Conservation (phyloP, 192 early-diverging fungal species). For the Mortierella claussenii region DNA sequence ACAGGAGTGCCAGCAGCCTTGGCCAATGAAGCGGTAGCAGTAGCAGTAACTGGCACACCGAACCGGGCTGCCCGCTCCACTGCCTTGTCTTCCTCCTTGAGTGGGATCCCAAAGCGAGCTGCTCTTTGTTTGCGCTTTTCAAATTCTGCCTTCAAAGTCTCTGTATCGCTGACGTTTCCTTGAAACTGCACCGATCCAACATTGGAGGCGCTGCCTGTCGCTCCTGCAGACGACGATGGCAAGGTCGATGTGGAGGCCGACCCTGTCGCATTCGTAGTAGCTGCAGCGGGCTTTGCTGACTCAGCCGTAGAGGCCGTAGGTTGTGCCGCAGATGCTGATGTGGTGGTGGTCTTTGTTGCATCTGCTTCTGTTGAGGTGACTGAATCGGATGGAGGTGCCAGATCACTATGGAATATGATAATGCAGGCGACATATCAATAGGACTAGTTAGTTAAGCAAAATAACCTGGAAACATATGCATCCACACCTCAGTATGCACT, state of each 20-base stretch:
- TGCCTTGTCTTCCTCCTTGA: slow-evolving; percentile 61
- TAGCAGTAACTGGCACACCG: slow-evolving; percentile 49
- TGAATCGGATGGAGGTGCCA: slow-evolving; percentile 35
- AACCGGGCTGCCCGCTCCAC: slow-evolving; percentile 66
- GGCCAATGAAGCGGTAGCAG: slow-evolving; percentile 16
- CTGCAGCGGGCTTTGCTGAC: not conserved
- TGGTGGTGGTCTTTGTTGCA: not conserved
- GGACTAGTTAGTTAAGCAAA: not conserved
- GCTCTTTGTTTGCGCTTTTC: slow-evolving; percentile 60
- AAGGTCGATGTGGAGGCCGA: slow-evolving; percentile 1
- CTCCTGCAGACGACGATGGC: slow-evolving; percentile 4
- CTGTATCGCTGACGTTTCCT: slow-evolving; percentile 9
- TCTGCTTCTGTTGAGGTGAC: not conserved
- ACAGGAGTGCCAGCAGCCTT: slow-evolving; percentile 13
- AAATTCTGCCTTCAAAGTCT: slow-evolving; percentile 48
- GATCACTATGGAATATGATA: slow-evolving; percentile 23
- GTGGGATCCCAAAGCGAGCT: slow-evolving; percentile 58
- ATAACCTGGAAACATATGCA: no score
- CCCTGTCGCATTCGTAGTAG: not conserved
- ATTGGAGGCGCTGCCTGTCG: slow-evolving; percentile 12
- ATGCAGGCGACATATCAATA: not conserved
- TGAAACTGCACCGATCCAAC: slow-evolving; percentile 28
- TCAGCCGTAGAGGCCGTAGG: not conserved
- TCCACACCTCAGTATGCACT: no score
- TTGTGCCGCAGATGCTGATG: not conserved